phyloP scores from a whole-genome alignment of 75 land plant species.

The Larix kaempferi region DNA sequence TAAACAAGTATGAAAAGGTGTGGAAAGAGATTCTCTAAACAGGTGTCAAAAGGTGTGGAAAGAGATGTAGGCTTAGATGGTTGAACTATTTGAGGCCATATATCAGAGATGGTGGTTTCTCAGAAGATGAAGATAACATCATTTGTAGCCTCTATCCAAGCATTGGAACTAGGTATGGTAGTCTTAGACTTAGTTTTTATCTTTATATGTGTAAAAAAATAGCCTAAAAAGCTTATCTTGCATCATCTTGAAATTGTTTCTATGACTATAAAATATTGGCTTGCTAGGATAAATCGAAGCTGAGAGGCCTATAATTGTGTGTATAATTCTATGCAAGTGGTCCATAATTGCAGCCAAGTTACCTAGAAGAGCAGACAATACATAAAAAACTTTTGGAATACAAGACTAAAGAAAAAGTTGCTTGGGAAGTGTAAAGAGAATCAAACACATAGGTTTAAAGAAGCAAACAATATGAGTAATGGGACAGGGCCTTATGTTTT shows the following conservation, averaged over 20 bases:
- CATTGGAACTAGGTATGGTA: constrained; percentile 43
- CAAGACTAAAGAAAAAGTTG: constrained; percentile 11
- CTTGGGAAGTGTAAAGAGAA: constrained; percentile 8
- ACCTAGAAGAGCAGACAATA: constrained; percentile 12
- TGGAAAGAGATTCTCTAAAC: no score
- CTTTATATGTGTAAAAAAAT: background rate
- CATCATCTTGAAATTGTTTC: no score
- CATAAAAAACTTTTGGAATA: constrained; percentile 14
- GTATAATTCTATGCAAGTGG: constrained; percentile 4
- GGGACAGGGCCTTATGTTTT: background rate
- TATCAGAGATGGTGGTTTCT: constrained; percentile 48
- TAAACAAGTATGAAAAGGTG: constrained; percentile 37
- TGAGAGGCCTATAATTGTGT: no score
- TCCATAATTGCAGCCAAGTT: constrained; percentile 12
- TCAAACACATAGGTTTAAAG: constrained; percentile 7
- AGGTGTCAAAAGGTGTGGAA: constrained; percentile 21
- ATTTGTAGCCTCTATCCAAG: constrained; percentile 10
- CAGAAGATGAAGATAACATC: constrained; percentile 51
- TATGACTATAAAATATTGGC: background rate
- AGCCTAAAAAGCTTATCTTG: no score
- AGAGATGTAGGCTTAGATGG: constrained; percentile 57
- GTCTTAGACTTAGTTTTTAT: background rate
- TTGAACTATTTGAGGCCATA: constrained; percentile 60
- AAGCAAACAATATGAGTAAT: background rate
- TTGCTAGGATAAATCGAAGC: background rate